Percentiles rank a stretch among this genome's conserved stretches.
These are phyloP conservation scores for Phanerodontia chrysosporium DNA, from an alignment of 768 basidiomycete species.

Conservation along the genomic window DNA sequence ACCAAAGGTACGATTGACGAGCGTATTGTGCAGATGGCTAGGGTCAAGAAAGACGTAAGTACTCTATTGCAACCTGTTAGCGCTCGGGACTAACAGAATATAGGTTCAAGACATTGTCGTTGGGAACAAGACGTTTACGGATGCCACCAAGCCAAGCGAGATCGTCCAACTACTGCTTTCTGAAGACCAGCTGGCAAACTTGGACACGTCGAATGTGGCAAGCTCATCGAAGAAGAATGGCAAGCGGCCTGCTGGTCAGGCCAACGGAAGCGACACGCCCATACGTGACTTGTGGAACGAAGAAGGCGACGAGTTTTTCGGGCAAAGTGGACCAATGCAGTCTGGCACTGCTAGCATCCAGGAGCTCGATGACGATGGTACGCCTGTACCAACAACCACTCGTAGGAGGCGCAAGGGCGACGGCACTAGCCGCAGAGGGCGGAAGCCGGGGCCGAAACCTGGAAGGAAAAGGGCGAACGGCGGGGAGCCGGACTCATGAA, in stretches of 20 bases:
- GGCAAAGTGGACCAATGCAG: constrained; percentile 38
- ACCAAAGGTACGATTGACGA: constrained; percentile 95
- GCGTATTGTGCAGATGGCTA: constrained; percentile 91
- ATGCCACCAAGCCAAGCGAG: constrained; percentile 92
- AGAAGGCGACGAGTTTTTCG: constrained; percentile 85
- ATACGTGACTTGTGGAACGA: constrained; percentile 78
- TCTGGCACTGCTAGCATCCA: constrained; percentile 18
- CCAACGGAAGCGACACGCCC: constrained; percentile 33
- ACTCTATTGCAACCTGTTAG: neutral
- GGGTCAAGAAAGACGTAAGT: constrained; percentile 93
- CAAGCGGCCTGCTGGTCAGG: constrained; percentile 31
- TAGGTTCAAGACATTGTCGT: constrained; percentile 99
- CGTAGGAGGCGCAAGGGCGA: constrained; percentile 7
- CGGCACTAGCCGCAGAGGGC: constrained; percentile 12
- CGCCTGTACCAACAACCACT: constrained; percentile 20
- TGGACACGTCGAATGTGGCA: constrained; percentile 39
- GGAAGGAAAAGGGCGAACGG: constrained; percentile 12
- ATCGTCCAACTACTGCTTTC: constrained; percentile 93
- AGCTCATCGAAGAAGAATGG: constrained; percentile 32
- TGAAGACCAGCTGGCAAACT: constrained; percentile 84
- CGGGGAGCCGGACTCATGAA: constrained; percentile 3
- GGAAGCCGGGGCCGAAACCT: constrained; percentile 14
- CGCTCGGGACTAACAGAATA: constrained; percentile 1
- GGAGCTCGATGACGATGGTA: constrained; percentile 22
- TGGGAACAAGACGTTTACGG: constrained; percentile 92